phyloP scores from a whole-genome alignment of 202 grass and related monocot species.

The Alloteropsis angusta region DNA sequence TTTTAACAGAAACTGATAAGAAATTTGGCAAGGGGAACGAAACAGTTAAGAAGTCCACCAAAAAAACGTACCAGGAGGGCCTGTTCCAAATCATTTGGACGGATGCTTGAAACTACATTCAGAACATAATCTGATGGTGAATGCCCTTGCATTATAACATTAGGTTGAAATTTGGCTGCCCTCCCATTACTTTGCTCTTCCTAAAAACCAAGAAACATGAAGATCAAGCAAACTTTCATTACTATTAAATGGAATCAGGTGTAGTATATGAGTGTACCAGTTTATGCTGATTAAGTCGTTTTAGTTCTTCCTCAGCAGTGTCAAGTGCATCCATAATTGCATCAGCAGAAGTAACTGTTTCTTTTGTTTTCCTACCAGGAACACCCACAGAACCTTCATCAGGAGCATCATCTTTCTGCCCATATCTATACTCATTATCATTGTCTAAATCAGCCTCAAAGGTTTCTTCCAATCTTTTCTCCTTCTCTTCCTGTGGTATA shows the following conservation, averaged over 20 bases:
- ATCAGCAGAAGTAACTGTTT: constrained; percentile 76
- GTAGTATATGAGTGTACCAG: constrained; percentile 9
- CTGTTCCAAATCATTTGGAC: constrained; percentile 81
- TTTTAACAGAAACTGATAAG: background rate
- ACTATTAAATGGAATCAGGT: background rate
- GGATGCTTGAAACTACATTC: constrained; percentile 58
- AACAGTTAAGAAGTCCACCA: background rate
- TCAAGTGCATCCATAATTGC: constrained; percentile 92
- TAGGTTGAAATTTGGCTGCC: constrained; percentile 50
- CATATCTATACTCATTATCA: constrained; percentile 60
- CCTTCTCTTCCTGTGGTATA: constrained; percentile 64
- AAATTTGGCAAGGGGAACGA: constrained; percentile 7
- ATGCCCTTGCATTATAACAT: constrained; percentile 71
- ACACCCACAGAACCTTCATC: constrained; percentile 83
- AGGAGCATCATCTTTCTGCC: constrained; percentile 64
- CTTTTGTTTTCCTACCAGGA: constrained; percentile 83
- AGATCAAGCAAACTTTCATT: constrained; percentile 2
- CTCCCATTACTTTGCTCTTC: constrained; percentile 54
- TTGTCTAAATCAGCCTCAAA: constrained; percentile 86
- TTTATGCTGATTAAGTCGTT: constrained; percentile 65
- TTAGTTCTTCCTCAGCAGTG: constrained; percentile 74
- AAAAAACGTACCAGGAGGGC: constrained; percentile 56
- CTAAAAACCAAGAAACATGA: constrained; percentile 30
- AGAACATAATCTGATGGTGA: constrained; percentile 86
- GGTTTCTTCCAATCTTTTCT: constrained; percentile 90